Evolutionary conservation across 441 rosid genomes (phyloP).

Genomic region (Populus tomentosa): DNA sequence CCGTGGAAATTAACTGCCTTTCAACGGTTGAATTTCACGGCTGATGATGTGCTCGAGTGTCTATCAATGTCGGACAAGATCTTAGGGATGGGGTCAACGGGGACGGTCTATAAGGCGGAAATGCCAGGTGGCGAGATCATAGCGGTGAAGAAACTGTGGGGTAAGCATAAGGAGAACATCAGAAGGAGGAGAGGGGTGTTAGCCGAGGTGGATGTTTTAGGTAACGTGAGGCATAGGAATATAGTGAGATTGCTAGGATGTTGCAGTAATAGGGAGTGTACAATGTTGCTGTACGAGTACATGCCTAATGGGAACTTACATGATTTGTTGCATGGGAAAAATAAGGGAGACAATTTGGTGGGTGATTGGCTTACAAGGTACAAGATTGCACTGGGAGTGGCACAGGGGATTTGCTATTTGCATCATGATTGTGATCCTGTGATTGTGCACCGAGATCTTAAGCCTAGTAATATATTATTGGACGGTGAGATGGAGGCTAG

Average conservation of each 20-base stretch:
- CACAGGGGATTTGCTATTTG: conserved; percentile 94
- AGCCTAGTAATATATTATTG: conserved; percentile 79
- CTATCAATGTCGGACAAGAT: conserved; percentile 61
- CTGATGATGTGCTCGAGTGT: conserved; percentile 79
- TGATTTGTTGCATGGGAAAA: conserved; percentile 69
- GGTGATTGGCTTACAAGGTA: conserved; percentile 83
- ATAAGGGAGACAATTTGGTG: conserved; percentile 54
- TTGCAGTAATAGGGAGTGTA: conserved; percentile 80
- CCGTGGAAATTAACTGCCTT: conserved; percentile 94
- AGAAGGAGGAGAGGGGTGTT: conserved; percentile 42
- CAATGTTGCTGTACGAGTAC: conserved; percentile 79
- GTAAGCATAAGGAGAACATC: conserved; percentile 55
- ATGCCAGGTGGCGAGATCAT: conserved; percentile 91
- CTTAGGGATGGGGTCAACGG: conserved; percentile 88
- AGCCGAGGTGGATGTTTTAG: conserved; percentile 88
- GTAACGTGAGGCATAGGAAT: conserved; percentile 83
- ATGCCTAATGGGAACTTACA: conserved; percentile 31
- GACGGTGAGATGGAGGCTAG: conserved; percentile 94
- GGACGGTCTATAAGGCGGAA: conserved; percentile 86
- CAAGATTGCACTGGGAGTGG: conserved; percentile 84
- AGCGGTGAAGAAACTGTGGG: conserved; percentile 94
- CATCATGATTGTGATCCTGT: conserved; percentile 98
- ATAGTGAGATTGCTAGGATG: conserved; percentile 87
- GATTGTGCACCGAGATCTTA: conserved; percentile 89
- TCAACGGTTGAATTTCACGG: conserved; percentile 78